Evolutionary conservation across 1,284 basidiomycete species (phyloP).

Genomic region (Leccinum laetum): DNA sequence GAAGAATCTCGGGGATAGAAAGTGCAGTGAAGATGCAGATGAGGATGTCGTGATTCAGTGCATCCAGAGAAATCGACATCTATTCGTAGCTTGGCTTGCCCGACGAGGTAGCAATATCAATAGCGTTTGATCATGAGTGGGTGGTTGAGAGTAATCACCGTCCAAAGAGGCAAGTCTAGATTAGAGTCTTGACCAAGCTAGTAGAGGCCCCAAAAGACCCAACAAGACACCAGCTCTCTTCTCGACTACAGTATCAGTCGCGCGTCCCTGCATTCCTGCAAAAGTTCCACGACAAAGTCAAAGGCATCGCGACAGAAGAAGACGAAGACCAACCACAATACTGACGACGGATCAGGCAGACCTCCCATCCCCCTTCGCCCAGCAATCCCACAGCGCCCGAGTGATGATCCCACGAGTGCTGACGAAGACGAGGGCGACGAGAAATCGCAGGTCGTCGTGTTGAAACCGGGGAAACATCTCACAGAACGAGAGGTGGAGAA

Average conservation of each 20-base stretch:
- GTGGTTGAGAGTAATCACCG: not conserved
- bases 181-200: not conserved
- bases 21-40: slow-evolving; percentile 48
- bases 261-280: slow-evolving; percentile 59
- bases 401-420: slow-evolving; percentile 70
- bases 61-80: slow-evolving; percentile 25
- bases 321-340: slow-evolving; percentile 34
- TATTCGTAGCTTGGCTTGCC: not conserved
- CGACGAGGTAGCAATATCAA: not conserved
- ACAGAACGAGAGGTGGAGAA: slow-evolving; percentile 75
- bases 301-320: slow-evolving; percentile 48
- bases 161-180: slow-evolving; percentile 20
- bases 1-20: slow-evolving; percentile 46
- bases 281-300: slow-evolving; percentile 57
- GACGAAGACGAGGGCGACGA: slow-evolving; percentile 80
- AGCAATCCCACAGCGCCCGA: slow-evolving; percentile 68
- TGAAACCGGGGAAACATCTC: slow-evolving; percentile 84
- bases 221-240: slow-evolving; percentile 66
- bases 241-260: slow-evolving; percentile 55
- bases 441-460: slow-evolving; percentile 81
- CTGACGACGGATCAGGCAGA: slow-evolving; percentile 62
- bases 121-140: not conserved
- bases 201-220: slow-evolving; percentile 61
- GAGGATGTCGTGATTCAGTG: slow-evolving; percentile 47
- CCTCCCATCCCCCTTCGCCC: slow-evolving; percentile 75